Evolutionary conservation across 305 asterid genomes (phyloP).

Genomic region (Fraxinus nigra): DNA sequence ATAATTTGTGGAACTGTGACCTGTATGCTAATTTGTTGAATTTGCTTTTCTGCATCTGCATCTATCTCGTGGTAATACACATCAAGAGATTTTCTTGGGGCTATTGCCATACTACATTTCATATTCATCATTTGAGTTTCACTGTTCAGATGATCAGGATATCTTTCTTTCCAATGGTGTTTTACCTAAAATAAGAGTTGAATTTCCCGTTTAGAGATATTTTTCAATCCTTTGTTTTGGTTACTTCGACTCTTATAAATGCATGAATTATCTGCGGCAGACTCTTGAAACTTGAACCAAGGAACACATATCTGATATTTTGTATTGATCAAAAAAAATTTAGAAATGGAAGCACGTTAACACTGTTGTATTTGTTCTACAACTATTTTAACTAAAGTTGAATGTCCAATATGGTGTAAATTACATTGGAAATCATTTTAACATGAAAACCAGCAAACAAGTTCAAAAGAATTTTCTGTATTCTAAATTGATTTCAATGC

Average conservation of each 20-base stretch:
- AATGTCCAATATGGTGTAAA: neutral
- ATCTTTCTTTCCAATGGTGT: neutral
- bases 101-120: neutral
- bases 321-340: neutral
- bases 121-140: neutral
- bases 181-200: neutral
- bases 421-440: neutral
- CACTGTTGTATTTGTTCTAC: neutral
- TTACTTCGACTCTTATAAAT: neutral
- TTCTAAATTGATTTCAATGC: neutral
- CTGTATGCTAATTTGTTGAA: neutral
- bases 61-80: neutral
- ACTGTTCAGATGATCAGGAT: neutral
- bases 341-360: neutral
- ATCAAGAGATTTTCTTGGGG: neutral
- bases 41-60: neutral
- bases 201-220: neutral
- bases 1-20: neutral
- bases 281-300: neutral
- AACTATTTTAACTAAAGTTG: neutral
- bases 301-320: neutral
- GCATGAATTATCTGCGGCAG: neutral
- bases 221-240: neutral
- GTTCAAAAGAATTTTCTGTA: neutral
- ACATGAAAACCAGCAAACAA: neutral